Base-by-base conservation (phyloP, 257 asterid genomes). In the Solanum clarkiae region DNA sequence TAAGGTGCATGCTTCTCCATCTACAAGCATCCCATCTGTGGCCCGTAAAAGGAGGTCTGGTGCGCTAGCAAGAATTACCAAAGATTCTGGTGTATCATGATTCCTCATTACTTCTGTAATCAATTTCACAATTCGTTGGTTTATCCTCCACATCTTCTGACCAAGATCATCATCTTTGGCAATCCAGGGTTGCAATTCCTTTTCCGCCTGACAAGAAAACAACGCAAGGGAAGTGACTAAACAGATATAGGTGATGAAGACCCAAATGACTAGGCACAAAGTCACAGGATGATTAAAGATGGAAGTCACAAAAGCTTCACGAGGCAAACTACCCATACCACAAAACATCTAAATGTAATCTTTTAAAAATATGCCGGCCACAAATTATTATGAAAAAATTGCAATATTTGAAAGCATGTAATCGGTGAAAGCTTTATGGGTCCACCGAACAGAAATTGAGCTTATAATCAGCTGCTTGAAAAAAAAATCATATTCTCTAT, bases 1-100 rank as follows among this genome's bases (percentile, higher is more conserved):
- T 85, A 95, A 91, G 88, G 99, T 97, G 93, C 98, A 97, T 80
- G 99, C 99, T 95, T 95, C 99, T 79, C 98, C 99, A 86, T 97
- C 99, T 24, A 97, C 98, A 65, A 97, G 98, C 97, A 97, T 92
- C 68, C 99, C 99, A 32, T 95, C 99, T 20, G 99, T 97, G 84
- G 98, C 99, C 80, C 98, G 98, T 47, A 95, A 92, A 85, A 97
- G 98, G 80, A 97, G 98, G 85, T 97, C 98, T 6, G 99, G 93
- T 36, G 99, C 98, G 7, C 98, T 91, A 16, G 98, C 91, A 63
- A 97, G 88, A 87, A 97, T 92, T 45, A 94, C 96, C 89, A 97
- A 89, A 4, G 98, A 92, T 90, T 97, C 99, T 18, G 94, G 96
- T 62, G 92, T 90, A 79, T 94, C 98, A 17, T 97, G 97, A 88